Conservation (phyloP, 495 filamentous ascomycete genomes). For the Astrocystis sublimbata region DNA sequence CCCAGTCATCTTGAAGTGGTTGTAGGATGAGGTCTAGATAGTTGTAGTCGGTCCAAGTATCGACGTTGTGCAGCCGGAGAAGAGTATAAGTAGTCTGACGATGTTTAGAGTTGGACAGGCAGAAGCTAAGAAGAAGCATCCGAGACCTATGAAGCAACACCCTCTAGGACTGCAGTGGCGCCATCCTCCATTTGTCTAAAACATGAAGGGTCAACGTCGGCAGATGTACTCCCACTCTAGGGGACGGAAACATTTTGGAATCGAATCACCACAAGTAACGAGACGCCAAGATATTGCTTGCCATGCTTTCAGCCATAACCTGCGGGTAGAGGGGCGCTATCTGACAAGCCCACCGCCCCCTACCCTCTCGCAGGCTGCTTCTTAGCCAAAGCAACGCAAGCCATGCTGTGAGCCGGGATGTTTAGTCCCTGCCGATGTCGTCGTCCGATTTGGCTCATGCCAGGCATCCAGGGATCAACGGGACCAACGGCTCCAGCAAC, state of each 20-base stretch:
- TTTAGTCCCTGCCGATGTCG: constrained; percentile 12
- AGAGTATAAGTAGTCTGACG: constrained; percentile 20
- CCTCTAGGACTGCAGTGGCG: constrained; percentile 15
- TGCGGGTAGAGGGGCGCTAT: constrained; percentile 9
- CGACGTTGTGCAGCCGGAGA: constrained; percentile 13
- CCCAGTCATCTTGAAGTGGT: constrained; percentile 18
- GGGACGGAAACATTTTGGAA: constrained; percentile 12
- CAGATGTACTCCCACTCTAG: constrained; percentile 15
- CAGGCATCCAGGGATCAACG: constrained; percentile 8
- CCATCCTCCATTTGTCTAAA: constrained; percentile 18
- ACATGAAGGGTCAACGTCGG: constrained; percentile 9
- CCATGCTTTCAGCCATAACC: constrained; percentile 19
- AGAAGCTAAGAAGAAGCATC: neutral
- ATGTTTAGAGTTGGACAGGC: constrained; percentile 9
- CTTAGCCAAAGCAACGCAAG: constrained; percentile 5
- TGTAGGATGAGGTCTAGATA: constrained; percentile 2
- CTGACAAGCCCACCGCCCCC: constrained; percentile 9
- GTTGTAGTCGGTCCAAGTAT: neutral
- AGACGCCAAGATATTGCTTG: constrained; percentile 12
- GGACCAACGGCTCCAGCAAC: constrained; percentile 9
- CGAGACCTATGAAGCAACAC: constrained; percentile 6
- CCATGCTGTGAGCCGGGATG: constrained; percentile 8
- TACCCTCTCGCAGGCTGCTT: neutral
- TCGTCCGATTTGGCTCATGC: constrained; percentile 19
- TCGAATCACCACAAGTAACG: constrained; percentile 15